Percentiles rank a stretch among this genome's conserved stretches.
These are phyloP conservation scores for Nakazawaea laoshanensis DNA, from an alignment of 805 yeast species.

Conservation along the genomic window DNA sequence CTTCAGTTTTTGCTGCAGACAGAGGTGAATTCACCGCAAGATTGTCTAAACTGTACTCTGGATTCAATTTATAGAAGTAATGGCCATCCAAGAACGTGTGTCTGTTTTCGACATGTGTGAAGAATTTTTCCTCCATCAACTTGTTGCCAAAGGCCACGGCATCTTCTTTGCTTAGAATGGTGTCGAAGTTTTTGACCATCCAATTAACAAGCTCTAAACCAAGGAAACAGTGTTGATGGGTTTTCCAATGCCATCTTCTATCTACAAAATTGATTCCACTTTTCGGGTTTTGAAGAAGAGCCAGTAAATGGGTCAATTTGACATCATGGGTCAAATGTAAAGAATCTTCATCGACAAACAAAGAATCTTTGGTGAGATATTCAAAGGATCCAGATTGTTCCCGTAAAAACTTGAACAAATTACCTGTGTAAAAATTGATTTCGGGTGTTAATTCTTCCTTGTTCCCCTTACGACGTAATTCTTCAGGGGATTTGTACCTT, in stretches of 20 bases:
- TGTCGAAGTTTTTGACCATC: conserved; percentile 72
- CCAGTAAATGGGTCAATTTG: conserved; percentile 44
- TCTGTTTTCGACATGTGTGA: conserved; percentile 74
- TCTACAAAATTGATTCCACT: conserved; percentile 60
- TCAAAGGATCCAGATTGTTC: conserved; percentile 36
- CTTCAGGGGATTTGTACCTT: conserved; percentile 35
- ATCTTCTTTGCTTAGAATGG: conserved; percentile 72
- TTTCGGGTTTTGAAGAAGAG: conserved; percentile 54
- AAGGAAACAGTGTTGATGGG: conserved; percentile 68
- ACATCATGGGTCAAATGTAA: conserved; percentile 37
- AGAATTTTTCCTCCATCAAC: conserved; percentile 62
- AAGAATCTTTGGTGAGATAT: conserved; percentile 21
- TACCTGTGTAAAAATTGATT: conserved; percentile 82
- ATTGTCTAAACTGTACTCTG: conserved; percentile 37
- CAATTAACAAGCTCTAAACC: conserved; percentile 85
- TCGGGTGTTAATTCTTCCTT: conserved; percentile 57
- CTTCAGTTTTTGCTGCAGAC: neutral
- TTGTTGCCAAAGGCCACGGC: conserved; percentile 76
- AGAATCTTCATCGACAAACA: conserved; percentile 20
- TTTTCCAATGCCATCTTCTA: conserved; percentile 85
- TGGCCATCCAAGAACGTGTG: conserved; percentile 90
- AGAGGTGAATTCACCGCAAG: neutral
- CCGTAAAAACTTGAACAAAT: conserved; percentile 55
- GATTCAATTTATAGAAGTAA: conserved; percentile 70
- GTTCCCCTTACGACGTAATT: conserved; percentile 21